These are phyloP conservation scores for Besnoitia besnoiti DNA, from an alignment of 169 alveolate genomes.

Conservation along the genomic window DNA sequence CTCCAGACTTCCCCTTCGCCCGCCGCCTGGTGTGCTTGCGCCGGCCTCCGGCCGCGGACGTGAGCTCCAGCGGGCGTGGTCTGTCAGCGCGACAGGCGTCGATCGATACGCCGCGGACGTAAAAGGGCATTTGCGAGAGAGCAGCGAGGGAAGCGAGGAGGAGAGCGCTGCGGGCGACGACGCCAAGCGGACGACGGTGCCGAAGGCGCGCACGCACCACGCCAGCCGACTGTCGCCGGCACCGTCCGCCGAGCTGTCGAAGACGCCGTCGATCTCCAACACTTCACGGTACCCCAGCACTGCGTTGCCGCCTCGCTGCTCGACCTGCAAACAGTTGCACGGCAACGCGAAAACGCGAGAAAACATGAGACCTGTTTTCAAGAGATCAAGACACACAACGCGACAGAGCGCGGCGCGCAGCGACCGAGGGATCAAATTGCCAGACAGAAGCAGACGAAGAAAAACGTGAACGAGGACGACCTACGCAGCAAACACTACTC, in stretches of 20 bases:
- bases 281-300: conserved; percentile 13
- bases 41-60: neutral
- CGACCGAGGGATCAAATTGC: neutral
- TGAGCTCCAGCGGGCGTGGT: neutral
- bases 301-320: conserved; percentile 2
- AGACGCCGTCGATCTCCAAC: neutral
- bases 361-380: neutral
- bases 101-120: neutral
- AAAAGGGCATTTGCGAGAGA: neutral
- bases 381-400: neutral
- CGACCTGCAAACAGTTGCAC: neutral
- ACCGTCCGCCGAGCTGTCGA: neutral
- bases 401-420: neutral
- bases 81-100: too few relatives aligned
- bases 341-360: neutral
- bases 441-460: too few relatives aligned
- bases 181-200: neutral
- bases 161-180: neutral
- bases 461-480: too few relatives aligned
- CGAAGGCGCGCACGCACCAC: conserved; percentile 22
- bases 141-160: neutral
- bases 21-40: neutral
- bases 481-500: too few relatives aligned
- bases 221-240: neutral
- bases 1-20: neutral